Percentiles rank a stretch among this genome's conserved stretches.
Conservation (phyloP, 345 rosid genomes). For the Boechera stricta region DNA sequence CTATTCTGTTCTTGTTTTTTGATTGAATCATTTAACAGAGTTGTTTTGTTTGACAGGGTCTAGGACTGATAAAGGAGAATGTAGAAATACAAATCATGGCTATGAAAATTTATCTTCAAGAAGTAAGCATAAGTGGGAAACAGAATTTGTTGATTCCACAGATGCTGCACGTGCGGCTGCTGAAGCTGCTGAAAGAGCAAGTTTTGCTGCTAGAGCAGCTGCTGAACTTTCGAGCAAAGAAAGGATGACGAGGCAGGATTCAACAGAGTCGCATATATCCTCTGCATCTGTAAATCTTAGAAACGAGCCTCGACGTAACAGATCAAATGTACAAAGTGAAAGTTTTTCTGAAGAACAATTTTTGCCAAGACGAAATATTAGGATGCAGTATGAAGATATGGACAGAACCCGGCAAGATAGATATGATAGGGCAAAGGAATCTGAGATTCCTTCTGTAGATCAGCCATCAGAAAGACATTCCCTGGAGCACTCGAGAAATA, state of each 20-base stretch:
- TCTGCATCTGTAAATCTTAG: constrained; percentile 29
- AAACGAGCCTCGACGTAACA: constrained; percentile 37
- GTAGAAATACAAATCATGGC: constrained; percentile 31
- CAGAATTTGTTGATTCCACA: constrained; percentile 87
- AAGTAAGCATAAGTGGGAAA: constrained; percentile 53
- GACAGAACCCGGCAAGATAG: constrained; percentile 33
- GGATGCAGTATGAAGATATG: constrained; percentile 33
- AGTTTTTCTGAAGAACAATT: constrained; percentile 24
- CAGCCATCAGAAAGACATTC: constrained; percentile 47
- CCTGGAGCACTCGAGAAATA: constrained; percentile 48
- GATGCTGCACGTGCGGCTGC: constrained; percentile 97
- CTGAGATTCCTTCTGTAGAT: constrained; percentile 18
- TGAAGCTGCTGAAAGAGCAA: constrained; percentile 96
- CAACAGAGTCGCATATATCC: constrained; percentile 34
- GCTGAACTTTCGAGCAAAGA: constrained; percentile 84
- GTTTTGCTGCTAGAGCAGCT: constrained; percentile 96
- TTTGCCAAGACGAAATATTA: constrained; percentile 35
- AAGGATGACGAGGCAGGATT: constrained; percentile 43
- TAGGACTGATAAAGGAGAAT: constrained; percentile 38
- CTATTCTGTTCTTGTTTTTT: constrained; percentile 6
- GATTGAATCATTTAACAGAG: constrained; percentile 17
- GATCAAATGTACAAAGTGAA: constrained; percentile 33
- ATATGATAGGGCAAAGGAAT: constrained; percentile 28
- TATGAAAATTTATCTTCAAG: constrained; percentile 26
- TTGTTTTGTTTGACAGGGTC: constrained; percentile 37